These are phyloP conservation scores for Grifola frondosa DNA, from an alignment of 1,284 basidiomycete species.

Conservation along the genomic window DNA sequence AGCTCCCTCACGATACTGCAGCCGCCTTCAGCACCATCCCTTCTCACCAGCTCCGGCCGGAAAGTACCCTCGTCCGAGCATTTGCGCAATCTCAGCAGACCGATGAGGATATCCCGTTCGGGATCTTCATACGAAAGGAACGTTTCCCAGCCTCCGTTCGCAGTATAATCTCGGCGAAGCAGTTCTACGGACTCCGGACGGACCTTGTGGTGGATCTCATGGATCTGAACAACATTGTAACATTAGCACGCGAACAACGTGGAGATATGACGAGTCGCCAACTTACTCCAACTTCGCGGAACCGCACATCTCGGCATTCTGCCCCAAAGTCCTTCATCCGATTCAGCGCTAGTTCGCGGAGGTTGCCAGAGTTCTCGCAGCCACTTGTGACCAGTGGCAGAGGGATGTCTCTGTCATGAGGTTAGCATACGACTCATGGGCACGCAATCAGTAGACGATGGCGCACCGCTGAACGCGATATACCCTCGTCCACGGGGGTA, in stretches of 20 bases:
- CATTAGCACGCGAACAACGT: constrained; percentile 1
- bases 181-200: constrained; percentile 96
- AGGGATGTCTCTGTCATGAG: constrained; percentile 79
- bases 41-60: constrained; percentile 84
- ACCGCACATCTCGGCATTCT: constrained; percentile 96
- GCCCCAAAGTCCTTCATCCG: constrained; percentile 99
- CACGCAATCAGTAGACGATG: constrained; percentile 9
- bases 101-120: constrained; percentile 94
- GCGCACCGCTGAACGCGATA: constrained; percentile 91
- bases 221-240: constrained; percentile 77
- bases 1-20: constrained; percentile 96
- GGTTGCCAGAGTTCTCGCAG: constrained; percentile 96
- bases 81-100: constrained; percentile 89
- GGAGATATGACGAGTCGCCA: constrained; percentile 5
- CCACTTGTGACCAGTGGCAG: constrained; percentile 94
- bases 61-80: constrained; percentile 97
- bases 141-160: constrained; percentile 99
- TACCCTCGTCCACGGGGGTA: constrained; percentile 98
- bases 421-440: neutral
- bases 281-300: constrained; percentile 95
- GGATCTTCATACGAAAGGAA: constrained; percentile 99
- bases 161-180: constrained; percentile 94
- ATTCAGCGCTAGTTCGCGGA: constrained; percentile 93
- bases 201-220: constrained; percentile 98
- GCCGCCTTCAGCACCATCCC: constrained; percentile 69